Evolutionary conservation across 2,329 filamentous ascomycete species (phyloP), one percentile per base, ranked within the genome.

Genomic region (Calcarisporium arbuscula): DNA sequence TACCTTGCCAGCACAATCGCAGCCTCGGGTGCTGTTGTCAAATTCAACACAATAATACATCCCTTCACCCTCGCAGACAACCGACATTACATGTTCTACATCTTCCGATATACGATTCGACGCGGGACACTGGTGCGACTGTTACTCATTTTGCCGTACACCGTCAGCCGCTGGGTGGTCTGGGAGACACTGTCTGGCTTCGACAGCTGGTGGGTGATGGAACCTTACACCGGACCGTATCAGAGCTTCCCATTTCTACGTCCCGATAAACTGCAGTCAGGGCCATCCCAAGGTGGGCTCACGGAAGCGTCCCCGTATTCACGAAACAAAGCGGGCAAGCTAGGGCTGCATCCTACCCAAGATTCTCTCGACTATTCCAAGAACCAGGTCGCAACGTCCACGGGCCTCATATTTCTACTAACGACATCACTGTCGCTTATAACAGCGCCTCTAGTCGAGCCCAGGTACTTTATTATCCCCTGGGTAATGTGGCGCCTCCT

Each of bases 11-110:
- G 45, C 2, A 62, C 62, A 4, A 30, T 68, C 1, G 35, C 51
- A 6, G 36, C 60, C 7, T 67, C 69, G 0, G 29, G 64, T 3
- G 46, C 54, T 10, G 56, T 78, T 15, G 78, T 95, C 17, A 74
- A 77, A 42, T 82, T 75, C 69, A 96, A 95, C 68, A 98, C 92
- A 21, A 82, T 95, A 43, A 76, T 96, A 28, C 92, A 98, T 53
- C 90, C 92, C 0, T 98, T 96, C 56, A 95, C 89, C 0, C 73
- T 96, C 1, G 92, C 92, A 21, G 92, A 98, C 59, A 98, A 98
- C 58, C 73, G 92, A 3, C 92, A 98, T 58, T 98, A 95, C 64
- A 82, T 94, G 57, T 98, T 98, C 60, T 98, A 98, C 62, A 68
- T 94, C 40, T 98, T 98, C 67, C 80, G 88, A 2, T 78, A 88